Conservation (phyloP, 2,329 filamentous ascomycete species). For the Penicillium sp. region DNA sequence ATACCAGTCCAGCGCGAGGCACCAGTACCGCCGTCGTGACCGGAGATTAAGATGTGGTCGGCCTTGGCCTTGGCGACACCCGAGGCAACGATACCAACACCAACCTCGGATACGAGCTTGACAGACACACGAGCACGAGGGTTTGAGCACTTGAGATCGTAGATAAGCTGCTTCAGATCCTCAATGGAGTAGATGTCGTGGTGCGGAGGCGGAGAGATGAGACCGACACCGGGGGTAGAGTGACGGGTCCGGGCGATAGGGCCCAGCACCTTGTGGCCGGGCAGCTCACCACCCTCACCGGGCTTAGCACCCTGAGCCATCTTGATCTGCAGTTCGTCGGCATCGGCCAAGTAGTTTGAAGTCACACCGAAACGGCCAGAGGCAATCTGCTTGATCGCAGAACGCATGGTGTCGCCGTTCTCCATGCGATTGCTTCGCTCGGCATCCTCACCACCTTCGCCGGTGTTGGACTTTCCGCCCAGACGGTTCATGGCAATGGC, state of each 20-base stretch:
- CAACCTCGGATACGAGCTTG: constrained; percentile 95
- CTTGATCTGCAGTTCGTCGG: constrained; percentile 97
- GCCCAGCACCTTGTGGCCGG: constrained; percentile 92
- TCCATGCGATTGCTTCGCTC: constrained; percentile 81
- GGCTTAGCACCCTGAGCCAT: constrained; percentile 99
- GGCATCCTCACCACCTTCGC: constrained; percentile 92
- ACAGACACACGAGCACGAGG: constrained; percentile 88
- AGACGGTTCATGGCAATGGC: constrained; percentile 96
- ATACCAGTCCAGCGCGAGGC: constrained; percentile 94
- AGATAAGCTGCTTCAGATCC: constrained; percentile 95
- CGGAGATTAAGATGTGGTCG: constrained; percentile 93
- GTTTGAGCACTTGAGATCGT: constrained; percentile 94
- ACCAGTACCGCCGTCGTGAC: constrained; percentile 94
- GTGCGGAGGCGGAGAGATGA: constrained; percentile 92
- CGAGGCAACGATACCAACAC: constrained; percentile 94
- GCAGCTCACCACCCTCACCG: constrained; percentile 93
- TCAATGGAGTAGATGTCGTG: constrained; percentile 99
- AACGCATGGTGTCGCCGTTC: constrained; percentile 94
- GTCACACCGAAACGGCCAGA: constrained; percentile 96
- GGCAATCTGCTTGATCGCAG: constrained; percentile 95
- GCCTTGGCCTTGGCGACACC: constrained; percentile 97
- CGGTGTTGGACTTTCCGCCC: constrained; percentile 95
- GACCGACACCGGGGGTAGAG: constrained; percentile 90
- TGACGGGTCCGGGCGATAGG: constrained; percentile 92
- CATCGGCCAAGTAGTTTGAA: constrained; percentile 87